Conservation (phyloP, 176 grass and related monocot species). For the Themeda triandra region DNA sequence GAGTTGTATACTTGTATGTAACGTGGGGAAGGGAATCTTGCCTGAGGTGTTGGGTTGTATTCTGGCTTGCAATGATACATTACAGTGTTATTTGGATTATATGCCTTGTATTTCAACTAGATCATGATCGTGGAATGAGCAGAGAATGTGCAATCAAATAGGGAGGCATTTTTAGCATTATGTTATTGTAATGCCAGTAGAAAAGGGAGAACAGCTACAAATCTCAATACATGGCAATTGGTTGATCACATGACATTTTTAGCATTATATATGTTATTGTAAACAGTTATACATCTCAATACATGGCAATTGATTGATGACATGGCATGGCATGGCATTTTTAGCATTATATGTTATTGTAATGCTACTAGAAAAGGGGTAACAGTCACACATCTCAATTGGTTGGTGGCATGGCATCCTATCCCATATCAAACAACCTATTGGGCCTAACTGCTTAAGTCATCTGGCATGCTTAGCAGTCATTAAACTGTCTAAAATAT, state of each 20-base stretch:
- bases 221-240: background rate
- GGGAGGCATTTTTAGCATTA: background rate
- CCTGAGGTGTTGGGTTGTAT: background rate
- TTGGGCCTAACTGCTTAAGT: background rate
- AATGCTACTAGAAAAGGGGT: background rate
- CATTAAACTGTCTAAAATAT: background rate
- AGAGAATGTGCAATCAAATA: background rate
- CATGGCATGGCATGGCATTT: background rate
- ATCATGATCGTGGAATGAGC: background rate
- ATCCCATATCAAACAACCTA: background rate
- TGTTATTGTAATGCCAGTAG: background rate
- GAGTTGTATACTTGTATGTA: too few species aligned
- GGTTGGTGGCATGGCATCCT: background rate
- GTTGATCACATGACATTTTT: slow-evolving; percentile 9
- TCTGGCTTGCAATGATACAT: background rate
- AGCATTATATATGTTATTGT: background rate
- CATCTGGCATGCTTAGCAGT: slow-evolving; percentile 5
- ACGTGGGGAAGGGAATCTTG: background rate
- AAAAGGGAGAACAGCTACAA: background rate
- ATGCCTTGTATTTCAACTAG: slow-evolving; percentile 7
- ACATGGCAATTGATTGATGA: slow-evolving; percentile 16
- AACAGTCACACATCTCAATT: background rate
- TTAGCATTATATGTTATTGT: background rate
- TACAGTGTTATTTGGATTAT: background rate
- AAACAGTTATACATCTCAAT: background rate